Evolutionary conservation across 176 grass and related monocot species (phyloP).

Genomic region (barley (Hordeum vulgare)): MorexV3_pseudomolecules_assembly NC_058524.1:65975668-65976167

Average conservation of each 20-base stretch:
- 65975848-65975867: neutral
- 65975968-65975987: neutral
- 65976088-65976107: neutral
- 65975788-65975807: too few relatives aligned
- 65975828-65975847: too few relatives aligned
- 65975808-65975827: too few relatives aligned
- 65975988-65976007: neutral
- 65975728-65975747: neutral
- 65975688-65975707: neutral
- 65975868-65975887: neutral
- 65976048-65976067: neutral
- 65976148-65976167: neutral
- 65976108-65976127: neutral
- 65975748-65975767: too few relatives aligned
- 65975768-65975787: too few relatives aligned
- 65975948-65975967: neutral
- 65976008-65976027: neutral
- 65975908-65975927: neutral
- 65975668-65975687: neutral
- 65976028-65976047: neutral
- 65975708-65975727: neutral
- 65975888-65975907: neutral
- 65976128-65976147: neutral
- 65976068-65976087: neutral
- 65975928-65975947: neutral